A percentile compares a stretch with the other conserved stretches of the same genome.
These are phyloP conservation scores for Cairneyella variabilis DNA, from an alignment of 495 filamentous ascomycete species.

Conservation along the genomic window DNA sequence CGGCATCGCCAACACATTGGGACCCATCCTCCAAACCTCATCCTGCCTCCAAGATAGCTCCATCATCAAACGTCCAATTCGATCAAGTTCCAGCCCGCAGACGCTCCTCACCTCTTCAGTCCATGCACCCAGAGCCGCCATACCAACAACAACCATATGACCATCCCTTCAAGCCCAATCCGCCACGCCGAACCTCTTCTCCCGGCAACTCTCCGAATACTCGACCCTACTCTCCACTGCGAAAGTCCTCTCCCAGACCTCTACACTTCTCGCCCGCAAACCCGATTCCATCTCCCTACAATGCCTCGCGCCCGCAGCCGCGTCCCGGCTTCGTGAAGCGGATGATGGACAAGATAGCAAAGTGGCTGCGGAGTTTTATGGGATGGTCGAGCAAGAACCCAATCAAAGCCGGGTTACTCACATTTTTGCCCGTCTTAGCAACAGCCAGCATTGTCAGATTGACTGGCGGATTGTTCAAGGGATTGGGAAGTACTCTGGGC, in stretches of 20 bases:
- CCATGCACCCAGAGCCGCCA: background rate
- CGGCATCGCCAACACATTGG: slow-evolving; percentile 8
- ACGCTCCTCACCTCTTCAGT: slow-evolving; percentile 7
- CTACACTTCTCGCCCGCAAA: slow-evolving; percentile 21
- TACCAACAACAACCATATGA: background rate
- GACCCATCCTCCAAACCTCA: slow-evolving; percentile 1
- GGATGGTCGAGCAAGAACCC: slow-evolving; percentile 17
- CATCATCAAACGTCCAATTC: background rate
- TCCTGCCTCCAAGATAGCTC: background rate
- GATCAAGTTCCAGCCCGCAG: slow-evolving; percentile 5
- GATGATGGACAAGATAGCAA: slow-evolving; percentile 13
- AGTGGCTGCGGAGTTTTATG: slow-evolving; percentile 3
- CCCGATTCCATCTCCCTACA: slow-evolving; percentile 14
- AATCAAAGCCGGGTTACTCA: slow-evolving; percentile 15
- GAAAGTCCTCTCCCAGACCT: background rate
- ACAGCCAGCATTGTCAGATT: background rate
- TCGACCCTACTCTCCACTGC: background rate
- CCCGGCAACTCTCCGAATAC: slow-evolving; percentile 4
- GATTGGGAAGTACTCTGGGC: background rate
- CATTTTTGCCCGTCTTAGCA: slow-evolving; percentile 14
- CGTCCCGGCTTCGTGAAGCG: slow-evolving; percentile 14
- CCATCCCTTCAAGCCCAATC: background rate
- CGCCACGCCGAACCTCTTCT: slow-evolving; percentile 4
- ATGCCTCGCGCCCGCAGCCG: slow-evolving; percentile 11
- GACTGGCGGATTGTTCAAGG: background rate